Evolutionary conservation across 2,329 filamentous ascomycete species (phyloP).

Genomic region (Emmonsia crescens): DNA sequence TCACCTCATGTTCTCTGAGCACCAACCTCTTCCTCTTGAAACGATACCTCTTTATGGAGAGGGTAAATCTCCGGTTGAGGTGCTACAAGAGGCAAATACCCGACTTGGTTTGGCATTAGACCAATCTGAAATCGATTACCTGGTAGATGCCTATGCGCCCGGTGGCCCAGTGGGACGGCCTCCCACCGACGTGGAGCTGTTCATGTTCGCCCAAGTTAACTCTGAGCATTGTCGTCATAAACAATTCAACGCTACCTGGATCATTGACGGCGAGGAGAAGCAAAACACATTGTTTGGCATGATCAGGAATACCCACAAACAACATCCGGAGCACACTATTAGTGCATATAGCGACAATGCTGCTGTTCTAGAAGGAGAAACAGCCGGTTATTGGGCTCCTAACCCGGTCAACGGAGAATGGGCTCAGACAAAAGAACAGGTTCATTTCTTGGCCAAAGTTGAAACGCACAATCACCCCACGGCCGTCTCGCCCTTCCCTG

Average conservation of each 20-base stretch:
- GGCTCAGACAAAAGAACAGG: conserved; percentile 73
- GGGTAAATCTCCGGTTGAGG: conserved; percentile 54
- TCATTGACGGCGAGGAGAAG: conserved; percentile 76
- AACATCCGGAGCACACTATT: conserved; percentile 66
- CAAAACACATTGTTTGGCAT: conserved; percentile 78
- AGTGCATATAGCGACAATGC: conserved; percentile 98
- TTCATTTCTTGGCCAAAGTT: conserved; percentile 85
- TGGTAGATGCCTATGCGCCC: conserved; percentile 70
- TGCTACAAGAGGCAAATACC: conserved; percentile 73
- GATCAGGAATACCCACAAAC: conserved; percentile 89
- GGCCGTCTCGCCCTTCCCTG: conserved; percentile 84
- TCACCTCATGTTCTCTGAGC: conserved; percentile 66
- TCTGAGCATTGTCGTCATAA: conserved; percentile 86
- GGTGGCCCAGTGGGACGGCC: conserved; percentile 48
- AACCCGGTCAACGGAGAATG: conserved; percentile 78
- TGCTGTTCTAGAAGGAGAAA: conserved; percentile 69
- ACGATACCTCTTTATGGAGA: conserved; percentile 63
- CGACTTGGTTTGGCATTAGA: conserved; percentile 78
- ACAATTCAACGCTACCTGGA: conserved; percentile 96
- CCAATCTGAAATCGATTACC: conserved; percentile 79
- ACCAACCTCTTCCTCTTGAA: conserved; percentile 53
- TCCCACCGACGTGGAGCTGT: conserved; percentile 85
- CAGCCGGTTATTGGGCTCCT: conserved; percentile 73
- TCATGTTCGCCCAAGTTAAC: conserved; percentile 99
- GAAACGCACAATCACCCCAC: conserved; percentile 98